phyloP scores from a whole-genome alignment of 2,329 filamentous ascomycete species.

The Phaeomoniella chlamydospora region DNA sequence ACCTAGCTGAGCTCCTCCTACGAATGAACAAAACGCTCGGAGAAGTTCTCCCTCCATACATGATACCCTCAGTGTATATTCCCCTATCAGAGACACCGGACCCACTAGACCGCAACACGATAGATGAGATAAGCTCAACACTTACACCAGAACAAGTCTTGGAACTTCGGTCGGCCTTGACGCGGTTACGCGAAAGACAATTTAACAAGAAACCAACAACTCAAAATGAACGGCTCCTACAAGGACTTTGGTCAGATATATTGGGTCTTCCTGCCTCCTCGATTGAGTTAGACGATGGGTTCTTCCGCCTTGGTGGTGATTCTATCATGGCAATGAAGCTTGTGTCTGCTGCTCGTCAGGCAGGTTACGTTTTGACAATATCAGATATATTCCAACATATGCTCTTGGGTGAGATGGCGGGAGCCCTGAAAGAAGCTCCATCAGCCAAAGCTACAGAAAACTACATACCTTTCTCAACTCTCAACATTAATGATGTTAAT shows the following conservation, averaged over 20 bases:
- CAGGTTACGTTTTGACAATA: conserved; percentile 29
- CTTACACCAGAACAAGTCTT: too few relatives aligned
- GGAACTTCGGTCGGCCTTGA: too few relatives aligned
- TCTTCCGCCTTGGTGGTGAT: conserved; percentile 11
- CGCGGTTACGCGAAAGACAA: too few relatives aligned
- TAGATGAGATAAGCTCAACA: too few relatives aligned
- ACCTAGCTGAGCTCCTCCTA: too few relatives aligned
- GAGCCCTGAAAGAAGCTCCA: background rate
- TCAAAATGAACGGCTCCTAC: conserved; percentile 24
- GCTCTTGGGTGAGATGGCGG: conserved; percentile 5
- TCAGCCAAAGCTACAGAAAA: background rate
- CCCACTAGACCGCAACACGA: too few relatives aligned
- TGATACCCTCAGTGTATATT: too few relatives aligned
- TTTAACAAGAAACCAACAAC: conserved; percentile 36
- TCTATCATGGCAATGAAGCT: conserved; percentile 19
- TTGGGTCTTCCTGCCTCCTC: background rate
- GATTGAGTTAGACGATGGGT: conserved; percentile 7
- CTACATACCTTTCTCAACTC: too few relatives aligned
- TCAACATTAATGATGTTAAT: too few relatives aligned
- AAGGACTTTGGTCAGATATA: background rate
- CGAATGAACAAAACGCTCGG: too few relatives aligned
- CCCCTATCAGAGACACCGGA: too few relatives aligned
- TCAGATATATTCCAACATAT: conserved; percentile 32
- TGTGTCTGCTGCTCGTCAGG: conserved; percentile 27
- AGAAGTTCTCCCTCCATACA: too few relatives aligned